phyloP scores from a whole-genome alignment of 176 grass and related monocot genomes.

The Thalia dealbata region DNA sequence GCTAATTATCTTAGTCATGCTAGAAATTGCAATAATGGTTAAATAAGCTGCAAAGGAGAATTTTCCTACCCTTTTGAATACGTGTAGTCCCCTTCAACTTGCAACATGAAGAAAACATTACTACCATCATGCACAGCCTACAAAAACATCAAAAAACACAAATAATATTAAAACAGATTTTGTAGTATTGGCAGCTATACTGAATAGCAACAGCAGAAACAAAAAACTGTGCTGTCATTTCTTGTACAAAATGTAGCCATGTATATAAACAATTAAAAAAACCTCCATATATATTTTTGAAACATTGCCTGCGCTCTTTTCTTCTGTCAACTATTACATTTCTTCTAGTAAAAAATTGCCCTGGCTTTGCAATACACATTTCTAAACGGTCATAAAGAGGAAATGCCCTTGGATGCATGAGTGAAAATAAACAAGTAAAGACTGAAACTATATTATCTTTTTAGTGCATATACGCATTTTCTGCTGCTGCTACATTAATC shows the following conservation, averaged over 20 bases:
- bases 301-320: neutral
- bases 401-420: too few relatives aligned
- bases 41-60: conserved; percentile 15
- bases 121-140: conserved; percentile 90
- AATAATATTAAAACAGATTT: neutral
- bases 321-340: too few relatives aligned
- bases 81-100: conserved; percentile 75
- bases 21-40: neutral
- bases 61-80: conserved; percentile 73
- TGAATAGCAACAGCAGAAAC: neutral
- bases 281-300: neutral
- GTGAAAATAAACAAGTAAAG: too few relatives aligned
- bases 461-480: too few relatives aligned
- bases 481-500: too few relatives aligned
- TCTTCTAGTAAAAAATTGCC: too few relatives aligned
- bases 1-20: neutral
- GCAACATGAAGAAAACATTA: conserved; percentile 81
- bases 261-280: neutral
- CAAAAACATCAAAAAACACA: conserved; percentile 23
- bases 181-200: too few relatives aligned
- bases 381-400: too few relatives aligned
- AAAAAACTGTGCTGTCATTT: too few relatives aligned
- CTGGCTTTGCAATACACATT: too few relatives aligned
- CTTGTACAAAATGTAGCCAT: neutral
- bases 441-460: too few relatives aligned